Evolutionary conservation across 73 alveolate genomes (phyloP).

Genomic region (Paramecium sonneborni): DNA sequence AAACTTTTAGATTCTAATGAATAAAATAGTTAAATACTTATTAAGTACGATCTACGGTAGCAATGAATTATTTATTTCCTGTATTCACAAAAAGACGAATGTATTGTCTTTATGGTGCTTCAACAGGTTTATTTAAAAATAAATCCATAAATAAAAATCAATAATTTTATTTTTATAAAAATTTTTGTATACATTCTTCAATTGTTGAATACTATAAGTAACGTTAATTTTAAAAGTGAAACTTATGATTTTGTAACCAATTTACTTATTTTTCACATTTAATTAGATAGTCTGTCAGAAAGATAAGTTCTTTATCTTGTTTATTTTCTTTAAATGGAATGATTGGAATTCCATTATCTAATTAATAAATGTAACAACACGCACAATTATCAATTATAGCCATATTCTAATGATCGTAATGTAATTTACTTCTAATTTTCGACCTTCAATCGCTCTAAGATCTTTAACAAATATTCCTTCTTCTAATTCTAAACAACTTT

Average conservation of each 20-base stretch:
- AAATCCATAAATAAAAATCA: neutral
- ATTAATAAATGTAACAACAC: conserved; percentile 67
- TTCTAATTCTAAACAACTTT: conserved; percentile 86
- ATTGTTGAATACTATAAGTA: neutral
- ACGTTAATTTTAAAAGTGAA: neutral
- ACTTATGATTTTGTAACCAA: neutral
- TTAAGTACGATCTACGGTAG: neutral
- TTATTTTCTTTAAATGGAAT: conserved; percentile 75
- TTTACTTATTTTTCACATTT: neutral
- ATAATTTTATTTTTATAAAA: neutral
- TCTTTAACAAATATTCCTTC: conserved; percentile 83
- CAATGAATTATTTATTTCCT: conserved; percentile 16
- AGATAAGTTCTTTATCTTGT: conserved; percentile 62
- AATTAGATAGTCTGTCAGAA: neutral
- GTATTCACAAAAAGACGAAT: conserved; percentile 11
- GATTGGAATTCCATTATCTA: conserved; percentile 80
- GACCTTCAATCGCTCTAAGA: conserved; percentile 78
- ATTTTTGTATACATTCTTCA: neutral
- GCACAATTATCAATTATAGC: conserved; percentile 33
- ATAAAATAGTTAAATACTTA: neutral
- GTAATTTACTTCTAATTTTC: neutral
- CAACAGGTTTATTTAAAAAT: neutral
- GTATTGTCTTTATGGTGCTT: neutral
- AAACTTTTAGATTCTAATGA: neutral
- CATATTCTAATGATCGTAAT: neutral